phyloP scores from a whole-genome alignment of 345 rosid genomes.

The Turnera subulata region DNA sequence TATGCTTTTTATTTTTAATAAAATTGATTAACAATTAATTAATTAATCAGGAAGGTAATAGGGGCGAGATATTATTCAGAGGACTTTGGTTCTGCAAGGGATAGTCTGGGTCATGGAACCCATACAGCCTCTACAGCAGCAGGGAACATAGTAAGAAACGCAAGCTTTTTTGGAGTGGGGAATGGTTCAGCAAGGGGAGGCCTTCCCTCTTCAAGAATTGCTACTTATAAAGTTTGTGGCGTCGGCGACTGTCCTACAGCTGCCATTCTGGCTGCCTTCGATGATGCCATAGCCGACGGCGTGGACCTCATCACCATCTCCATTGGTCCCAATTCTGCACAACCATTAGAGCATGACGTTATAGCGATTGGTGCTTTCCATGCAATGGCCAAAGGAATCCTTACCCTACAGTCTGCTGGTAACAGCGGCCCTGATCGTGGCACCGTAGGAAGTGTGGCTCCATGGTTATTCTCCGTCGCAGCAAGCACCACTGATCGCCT shows the following conservation, averaged over 20 bases:
- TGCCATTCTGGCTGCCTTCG: slow-evolving; percentile 8
- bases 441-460: not conserved
- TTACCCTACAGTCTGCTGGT: not conserved
- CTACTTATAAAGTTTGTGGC: slow-evolving; percentile 10
- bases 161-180: slow-evolving; percentile 43
- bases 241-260: not conserved
- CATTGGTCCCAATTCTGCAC: not conserved
- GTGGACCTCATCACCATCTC: not conserved
- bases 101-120: slow-evolving; percentile 36
- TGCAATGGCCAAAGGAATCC: not conserved
- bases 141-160: slow-evolving; percentile 39
- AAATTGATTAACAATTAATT: too few relatives aligned
- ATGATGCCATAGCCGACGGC: slow-evolving; percentile 7
- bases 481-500: not conserved
- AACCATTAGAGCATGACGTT: not conserved
- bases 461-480: not conserved
- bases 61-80: slow-evolving; percentile 38
- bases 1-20: too few relatives aligned
- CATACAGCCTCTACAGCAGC: slow-evolving; percentile 72
- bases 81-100: slow-evolving; percentile 19
- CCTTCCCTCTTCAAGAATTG: slow-evolving; percentile 16
- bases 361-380: not conserved
- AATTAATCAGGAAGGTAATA: slow-evolving; percentile 31
- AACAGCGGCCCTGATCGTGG: not conserved
- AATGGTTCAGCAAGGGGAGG: slow-evolving; percentile 36